phyloP scores from a whole-genome alignment of 2,329 filamentous ascomycete genomes.

The Cladosporium cucumerinum region DNA sequence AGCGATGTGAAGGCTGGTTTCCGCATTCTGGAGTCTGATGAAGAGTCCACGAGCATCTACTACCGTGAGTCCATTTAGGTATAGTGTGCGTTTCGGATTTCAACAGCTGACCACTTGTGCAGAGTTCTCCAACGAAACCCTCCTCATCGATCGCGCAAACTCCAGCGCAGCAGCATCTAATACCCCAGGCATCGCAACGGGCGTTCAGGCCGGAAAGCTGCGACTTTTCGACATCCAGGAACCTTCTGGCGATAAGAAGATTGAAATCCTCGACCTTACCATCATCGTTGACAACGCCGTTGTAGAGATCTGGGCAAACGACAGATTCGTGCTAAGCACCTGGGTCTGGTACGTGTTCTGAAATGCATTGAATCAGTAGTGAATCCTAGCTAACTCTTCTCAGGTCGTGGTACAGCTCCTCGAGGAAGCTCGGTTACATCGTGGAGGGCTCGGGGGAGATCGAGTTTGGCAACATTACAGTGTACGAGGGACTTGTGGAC shows the following conservation, averaged over 20 bases:
- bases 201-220: constrained; percentile 39
- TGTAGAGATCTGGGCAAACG: constrained; percentile 42
- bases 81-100: not conserved
- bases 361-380: not conserved
- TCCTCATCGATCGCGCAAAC: constrained; percentile 42
- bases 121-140: constrained; percentile 44
- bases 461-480: constrained; percentile 33
- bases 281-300: constrained; percentile 40
- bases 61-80: constrained; percentile 27
- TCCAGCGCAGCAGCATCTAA: constrained; percentile 39
- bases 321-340: constrained; percentile 42
- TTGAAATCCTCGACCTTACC: constrained; percentile 41
- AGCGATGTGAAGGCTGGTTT: constrained; percentile 41
- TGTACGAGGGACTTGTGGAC: constrained; percentile 39
- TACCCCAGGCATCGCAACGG: constrained; percentile 39
- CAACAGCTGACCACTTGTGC: not conserved
- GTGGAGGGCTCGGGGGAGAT: constrained; percentile 34
- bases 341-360: constrained; percentile 36
- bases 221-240: constrained; percentile 41
- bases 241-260: constrained; percentile 25
- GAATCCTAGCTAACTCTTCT: not conserved
- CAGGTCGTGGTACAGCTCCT: constrained; percentile 36
- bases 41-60: constrained; percentile 43
- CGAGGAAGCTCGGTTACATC: constrained; percentile 38
- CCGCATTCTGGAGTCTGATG: constrained; percentile 40